Conservation (phyloP, 768 basidiomycete genomes). For the Lactifluus echinatus region DNA sequence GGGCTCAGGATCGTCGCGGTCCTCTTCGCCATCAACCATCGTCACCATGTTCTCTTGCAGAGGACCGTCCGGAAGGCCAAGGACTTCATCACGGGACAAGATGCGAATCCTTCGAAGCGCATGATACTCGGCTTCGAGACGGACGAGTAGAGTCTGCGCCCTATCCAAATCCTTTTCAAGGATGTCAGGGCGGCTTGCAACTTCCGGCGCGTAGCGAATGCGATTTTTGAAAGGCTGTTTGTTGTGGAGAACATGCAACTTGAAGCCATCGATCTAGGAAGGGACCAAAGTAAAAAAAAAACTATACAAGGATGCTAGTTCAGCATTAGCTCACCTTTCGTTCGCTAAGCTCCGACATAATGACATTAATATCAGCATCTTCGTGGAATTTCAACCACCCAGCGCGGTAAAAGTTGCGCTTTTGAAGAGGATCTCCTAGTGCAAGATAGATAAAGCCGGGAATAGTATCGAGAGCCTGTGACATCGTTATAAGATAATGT, state of each 20-base stretch:
- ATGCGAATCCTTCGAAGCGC: constrained; percentile 40
- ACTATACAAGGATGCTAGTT: not conserved
- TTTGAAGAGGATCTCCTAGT: constrained; percentile 85
- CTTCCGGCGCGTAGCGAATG: constrained; percentile 73
- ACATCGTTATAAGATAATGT: constrained; percentile 11
- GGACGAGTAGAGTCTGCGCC: constrained; percentile 58
- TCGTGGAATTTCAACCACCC: constrained; percentile 88
- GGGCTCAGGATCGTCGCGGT: constrained; percentile 45
- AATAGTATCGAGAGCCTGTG: constrained; percentile 64
- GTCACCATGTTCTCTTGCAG: constrained; percentile 18
- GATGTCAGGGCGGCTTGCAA: constrained; percentile 71
- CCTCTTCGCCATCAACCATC: constrained; percentile 24
- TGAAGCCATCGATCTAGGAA: constrained; percentile 85
- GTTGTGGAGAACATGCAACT: constrained; percentile 81
- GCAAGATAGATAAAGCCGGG: constrained; percentile 85
- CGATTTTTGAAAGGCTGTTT: constrained; percentile 69
- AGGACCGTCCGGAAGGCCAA: constrained; percentile 18
- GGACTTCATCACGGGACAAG: constrained; percentile 17
- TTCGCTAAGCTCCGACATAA: constrained; percentile 68
- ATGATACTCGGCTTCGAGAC: constrained; percentile 65
- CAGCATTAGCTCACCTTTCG: constrained; percentile 53
- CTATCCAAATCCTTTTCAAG: constrained; percentile 75
- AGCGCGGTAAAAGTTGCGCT: constrained; percentile 88
- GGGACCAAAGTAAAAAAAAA: not conserved
- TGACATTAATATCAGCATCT: constrained; percentile 70